phyloP scores from a whole-genome alignment of 768 basidiomycete genomes.

The Tylopilus subfusipes region DNA sequence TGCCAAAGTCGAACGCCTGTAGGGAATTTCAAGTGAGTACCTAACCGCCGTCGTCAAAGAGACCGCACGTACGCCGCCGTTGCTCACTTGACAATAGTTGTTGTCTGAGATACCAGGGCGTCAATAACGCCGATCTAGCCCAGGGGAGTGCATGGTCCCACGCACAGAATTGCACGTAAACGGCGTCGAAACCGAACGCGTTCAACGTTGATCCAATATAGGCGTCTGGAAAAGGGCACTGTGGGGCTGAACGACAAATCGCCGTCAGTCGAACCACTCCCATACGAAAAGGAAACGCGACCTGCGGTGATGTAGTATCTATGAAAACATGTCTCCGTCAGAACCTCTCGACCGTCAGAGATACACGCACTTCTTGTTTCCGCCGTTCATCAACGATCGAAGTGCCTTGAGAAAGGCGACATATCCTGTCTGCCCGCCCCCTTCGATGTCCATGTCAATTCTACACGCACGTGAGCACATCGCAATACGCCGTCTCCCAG shows the following conservation, averaged over 20 bases:
- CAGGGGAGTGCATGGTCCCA: background rate
- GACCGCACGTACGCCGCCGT: slow-evolving; percentile 32
- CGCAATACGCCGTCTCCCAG: background rate
- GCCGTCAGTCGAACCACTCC: background rate
- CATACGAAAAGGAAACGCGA: slow-evolving; percentile 1
- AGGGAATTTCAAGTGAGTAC: background rate
- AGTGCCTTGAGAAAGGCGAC: slow-evolving; percentile 29
- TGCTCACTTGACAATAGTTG: slow-evolving; percentile 40
- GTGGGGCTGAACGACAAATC: slow-evolving; percentile 26
- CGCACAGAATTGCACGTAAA: slow-evolving; percentile 50
- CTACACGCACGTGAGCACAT: slow-evolving; percentile 11
- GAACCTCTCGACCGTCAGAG: background rate
- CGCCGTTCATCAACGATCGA: slow-evolving; percentile 26
- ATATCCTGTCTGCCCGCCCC: slow-evolving; percentile 34
- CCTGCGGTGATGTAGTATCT: slow-evolving; percentile 47
- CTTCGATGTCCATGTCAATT: slow-evolving; percentile 49
- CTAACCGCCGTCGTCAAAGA: background rate
- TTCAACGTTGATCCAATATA: slow-evolving; percentile 42
- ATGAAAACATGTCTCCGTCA: background rate
- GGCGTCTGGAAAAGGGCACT: slow-evolving; percentile 49
- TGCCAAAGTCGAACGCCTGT: slow-evolving; percentile 46
- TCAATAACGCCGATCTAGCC: slow-evolving; percentile 1
- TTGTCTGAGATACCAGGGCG: slow-evolving; percentile 34
- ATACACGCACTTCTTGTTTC: slow-evolving; percentile 24
- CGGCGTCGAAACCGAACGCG: slow-evolving; percentile 43